These are phyloP conservation scores for Friedmanniomyces simplex DNA, from an alignment of 495 filamentous ascomycete species.

Conservation along the genomic window DNA sequence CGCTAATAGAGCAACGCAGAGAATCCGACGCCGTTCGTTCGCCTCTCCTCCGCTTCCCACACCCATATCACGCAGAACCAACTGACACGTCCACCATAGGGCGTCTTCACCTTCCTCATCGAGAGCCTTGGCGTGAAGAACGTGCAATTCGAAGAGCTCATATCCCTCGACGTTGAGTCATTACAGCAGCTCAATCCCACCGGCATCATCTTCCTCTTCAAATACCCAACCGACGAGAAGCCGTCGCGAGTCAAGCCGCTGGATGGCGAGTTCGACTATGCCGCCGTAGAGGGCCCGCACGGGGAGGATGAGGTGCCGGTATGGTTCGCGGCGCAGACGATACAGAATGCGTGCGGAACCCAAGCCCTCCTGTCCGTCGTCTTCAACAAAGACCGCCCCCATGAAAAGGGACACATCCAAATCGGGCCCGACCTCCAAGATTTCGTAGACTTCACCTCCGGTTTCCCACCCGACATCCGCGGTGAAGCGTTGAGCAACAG, in stretches of 20 bases:
- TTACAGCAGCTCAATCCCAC: constrained; percentile 52
- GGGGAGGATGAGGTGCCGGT: constrained; percentile 29
- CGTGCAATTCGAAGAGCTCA: constrained; percentile 95
- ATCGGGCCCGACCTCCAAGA: constrained; percentile 55
- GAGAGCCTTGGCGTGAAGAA: constrained; percentile 85
- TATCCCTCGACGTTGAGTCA: constrained; percentile 72
- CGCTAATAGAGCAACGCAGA: not conserved
- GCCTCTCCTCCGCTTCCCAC: not conserved
- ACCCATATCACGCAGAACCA: not conserved
- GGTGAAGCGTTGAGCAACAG: constrained; percentile 59
- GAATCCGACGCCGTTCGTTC: constrained; percentile 8
- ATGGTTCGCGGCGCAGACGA: constrained; percentile 96
- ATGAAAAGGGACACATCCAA: constrained; percentile 30
- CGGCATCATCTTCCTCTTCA: constrained; percentile 99
- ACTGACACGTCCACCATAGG: constrained; percentile 40
- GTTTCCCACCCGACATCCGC: constrained; percentile 68
- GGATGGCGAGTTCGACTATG: constrained; percentile 70
- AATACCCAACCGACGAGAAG: constrained; percentile 72
- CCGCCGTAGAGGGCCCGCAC: constrained; percentile 46
- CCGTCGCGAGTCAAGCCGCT: constrained; percentile 45
- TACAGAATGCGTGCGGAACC: constrained; percentile 98
- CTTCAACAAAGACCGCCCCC: constrained; percentile 58
- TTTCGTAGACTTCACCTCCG: constrained; percentile 86
- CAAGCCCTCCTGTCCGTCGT: constrained; percentile 90
- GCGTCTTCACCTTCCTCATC: constrained; percentile 91